These are phyloP conservation scores for Clausena lansium DNA, from an alignment of 345 rosid genomes.

Conservation along the genomic window DNA sequence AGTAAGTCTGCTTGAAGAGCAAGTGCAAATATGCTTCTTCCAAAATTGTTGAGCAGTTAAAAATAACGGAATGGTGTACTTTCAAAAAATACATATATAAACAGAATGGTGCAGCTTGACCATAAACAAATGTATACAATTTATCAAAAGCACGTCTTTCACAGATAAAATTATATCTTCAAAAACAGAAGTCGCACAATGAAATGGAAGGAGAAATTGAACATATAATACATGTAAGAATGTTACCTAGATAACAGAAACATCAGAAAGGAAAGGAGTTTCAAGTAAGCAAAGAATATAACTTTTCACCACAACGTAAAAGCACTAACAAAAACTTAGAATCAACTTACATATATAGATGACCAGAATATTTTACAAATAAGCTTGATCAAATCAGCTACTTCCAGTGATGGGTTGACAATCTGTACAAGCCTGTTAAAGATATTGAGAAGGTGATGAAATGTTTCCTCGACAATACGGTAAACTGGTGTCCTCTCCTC, in stretches of 20 bases:
- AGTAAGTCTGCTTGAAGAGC: background rate
- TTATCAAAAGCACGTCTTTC: background rate
- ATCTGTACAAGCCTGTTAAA: constrained; percentile 84
- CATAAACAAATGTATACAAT: background rate
- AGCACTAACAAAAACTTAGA: background rate
- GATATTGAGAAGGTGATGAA: constrained; percentile 73
- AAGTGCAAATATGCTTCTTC: background rate
- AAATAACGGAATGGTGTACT: background rate
- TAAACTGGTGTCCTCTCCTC: constrained; percentile 91
- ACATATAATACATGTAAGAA: background rate
- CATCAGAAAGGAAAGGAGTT: background rate
- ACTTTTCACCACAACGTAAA: background rate
- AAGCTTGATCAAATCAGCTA: constrained; percentile 92
- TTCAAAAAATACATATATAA: too few species aligned
- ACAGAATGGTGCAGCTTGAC: background rate
- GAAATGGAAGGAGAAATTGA: background rate
- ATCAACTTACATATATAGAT: constrained; percentile 79
- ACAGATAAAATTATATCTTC: background rate
- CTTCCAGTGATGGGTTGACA: constrained; percentile 71
- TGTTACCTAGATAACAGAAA: background rate
- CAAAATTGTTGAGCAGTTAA: background rate
- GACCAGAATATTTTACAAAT: constrained; percentile 99
- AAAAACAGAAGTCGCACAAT: background rate
- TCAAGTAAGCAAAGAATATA: background rate
- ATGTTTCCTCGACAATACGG: constrained; percentile 83